Conservation (phyloP, 2,329 filamentous ascomycete genomes). For the Drechslerella coelobrocha region DNA sequence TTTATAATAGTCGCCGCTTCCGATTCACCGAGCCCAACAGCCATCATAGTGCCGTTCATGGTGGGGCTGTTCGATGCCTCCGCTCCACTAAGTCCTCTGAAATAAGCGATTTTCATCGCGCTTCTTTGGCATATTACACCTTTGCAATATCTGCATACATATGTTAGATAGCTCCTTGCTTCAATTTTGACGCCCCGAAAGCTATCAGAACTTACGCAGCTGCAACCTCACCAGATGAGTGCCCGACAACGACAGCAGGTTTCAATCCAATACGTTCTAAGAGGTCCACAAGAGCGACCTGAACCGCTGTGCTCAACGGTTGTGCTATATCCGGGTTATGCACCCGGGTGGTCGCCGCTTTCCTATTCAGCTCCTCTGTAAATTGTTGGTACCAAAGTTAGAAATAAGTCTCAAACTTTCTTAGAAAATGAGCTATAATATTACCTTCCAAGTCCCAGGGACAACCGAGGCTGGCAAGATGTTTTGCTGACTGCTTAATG, state of each 20-base stretch:
- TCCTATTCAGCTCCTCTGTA: slow-evolving; percentile 18
- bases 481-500: slow-evolving; percentile 7
- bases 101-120: slow-evolving; percentile 31
- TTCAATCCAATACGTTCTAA: slow-evolving; percentile 56
- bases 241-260: slow-evolving; percentile 59
- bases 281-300: slow-evolving; percentile 62
- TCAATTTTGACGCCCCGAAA: background rate
- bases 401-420: too few relatives aligned
- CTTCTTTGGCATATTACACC: slow-evolving; percentile 25
- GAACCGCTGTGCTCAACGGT: slow-evolving; percentile 65
- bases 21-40: slow-evolving; percentile 57
- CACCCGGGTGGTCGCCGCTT: slow-evolving; percentile 9
- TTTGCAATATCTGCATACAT: slow-evolving; percentile 34
- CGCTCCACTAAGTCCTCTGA: slow-evolving; percentile 25
- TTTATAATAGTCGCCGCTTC: slow-evolving; percentile 53
- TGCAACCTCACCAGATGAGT: slow-evolving; percentile 61
- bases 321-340: slow-evolving; percentile 61
- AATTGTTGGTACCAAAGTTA: too few relatives aligned
- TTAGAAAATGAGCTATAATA: background rate
- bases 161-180: background rate
- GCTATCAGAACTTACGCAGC: slow-evolving; percentile 59
- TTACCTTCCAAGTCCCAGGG: slow-evolving; percentile 1
- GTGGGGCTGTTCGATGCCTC: slow-evolving; percentile 9
- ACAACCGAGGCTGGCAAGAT: slow-evolving; percentile 14
- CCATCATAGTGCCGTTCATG: slow-evolving; percentile 58